These are phyloP conservation scores for Juncus effusus DNA, from an alignment of 176 grass and related monocot species.

Conservation along the genomic window DNA sequence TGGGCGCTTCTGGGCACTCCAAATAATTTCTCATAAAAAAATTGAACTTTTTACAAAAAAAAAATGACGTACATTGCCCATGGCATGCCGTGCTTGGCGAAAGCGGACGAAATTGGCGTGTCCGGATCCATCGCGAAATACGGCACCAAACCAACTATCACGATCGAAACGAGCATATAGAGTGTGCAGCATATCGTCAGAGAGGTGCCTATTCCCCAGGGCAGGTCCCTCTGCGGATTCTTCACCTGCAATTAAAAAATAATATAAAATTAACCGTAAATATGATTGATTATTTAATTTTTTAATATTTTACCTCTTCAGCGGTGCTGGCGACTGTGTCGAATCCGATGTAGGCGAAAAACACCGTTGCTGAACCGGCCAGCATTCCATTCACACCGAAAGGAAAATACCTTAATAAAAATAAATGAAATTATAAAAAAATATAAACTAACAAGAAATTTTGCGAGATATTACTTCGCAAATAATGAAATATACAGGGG, in stretches of 20 bases:
- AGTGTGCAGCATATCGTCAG: constrained; percentile 74
- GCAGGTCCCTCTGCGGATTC: constrained; percentile 90
- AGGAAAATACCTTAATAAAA: constrained; percentile 90
- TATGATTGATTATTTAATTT: too few relatives aligned
- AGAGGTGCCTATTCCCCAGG: constrained; percentile 70
- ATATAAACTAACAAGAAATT: too few relatives aligned
- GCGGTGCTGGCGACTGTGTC: constrained; percentile 92
- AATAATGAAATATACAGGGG: too few relatives aligned
- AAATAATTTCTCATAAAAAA: too few relatives aligned
- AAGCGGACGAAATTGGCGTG: constrained; percentile 96
- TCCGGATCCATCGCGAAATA: constrained; percentile 95
- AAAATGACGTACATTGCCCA: constrained; percentile 74
- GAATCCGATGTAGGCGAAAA: constrained; percentile 97
- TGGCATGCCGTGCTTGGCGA: constrained; percentile 71
- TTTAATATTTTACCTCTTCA: constrained; percentile 51
- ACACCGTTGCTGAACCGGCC: constrained; percentile 93
- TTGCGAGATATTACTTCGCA: too few relatives aligned
- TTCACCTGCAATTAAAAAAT: constrained; percentile 47
- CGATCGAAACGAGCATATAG: constrained; percentile 91
- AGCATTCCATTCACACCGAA: constrained; percentile 89
- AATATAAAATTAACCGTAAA: not conserved
- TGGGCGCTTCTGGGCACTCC: too few relatives aligned
- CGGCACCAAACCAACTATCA: constrained; percentile 88
- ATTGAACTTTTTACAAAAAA: not conserved
- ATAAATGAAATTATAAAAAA: too few relatives aligned